Conservation (phyloP, 2,329 filamentous ascomycete genomes). For the Diaporthe sp. region DNA sequence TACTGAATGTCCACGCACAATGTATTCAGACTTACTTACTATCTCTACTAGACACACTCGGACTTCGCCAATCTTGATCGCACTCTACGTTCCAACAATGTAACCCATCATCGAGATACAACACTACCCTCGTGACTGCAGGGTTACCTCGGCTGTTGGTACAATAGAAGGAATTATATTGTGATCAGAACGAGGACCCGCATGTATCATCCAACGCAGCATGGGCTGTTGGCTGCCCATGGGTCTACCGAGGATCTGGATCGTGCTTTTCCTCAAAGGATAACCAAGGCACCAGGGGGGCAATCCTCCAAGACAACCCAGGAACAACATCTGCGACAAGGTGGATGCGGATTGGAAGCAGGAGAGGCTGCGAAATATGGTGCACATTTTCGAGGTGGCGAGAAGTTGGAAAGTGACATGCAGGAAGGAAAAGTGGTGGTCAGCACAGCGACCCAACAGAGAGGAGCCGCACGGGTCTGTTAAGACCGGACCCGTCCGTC, state of each 20-base stretch:
- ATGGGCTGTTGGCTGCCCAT: neutral
- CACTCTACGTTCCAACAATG: neutral
- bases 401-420: neutral
- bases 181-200: neutral
- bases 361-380: neutral
- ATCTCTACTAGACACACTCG: too few species aligned
- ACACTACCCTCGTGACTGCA: neutral
- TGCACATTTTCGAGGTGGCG: neutral
- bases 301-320: neutral
- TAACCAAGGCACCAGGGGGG: neutral
- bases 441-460: neutral
- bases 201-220: neutral
- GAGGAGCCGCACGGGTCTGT: neutral
- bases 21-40: neutral
- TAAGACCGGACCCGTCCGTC: neutral
- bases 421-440: neutral
- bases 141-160: neutral
- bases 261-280: neutral
- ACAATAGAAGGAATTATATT: neutral
- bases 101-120: slow-evolving; percentile 3
- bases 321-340: neutral
- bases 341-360: neutral
- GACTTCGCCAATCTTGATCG: neutral
- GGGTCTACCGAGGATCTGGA: slow-evolving; percentile 1
- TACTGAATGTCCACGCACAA: neutral